Evolutionary conservation across 2,329 filamentous ascomycete species (phyloP).

Genomic region (Aspergillus unguis): DNA sequence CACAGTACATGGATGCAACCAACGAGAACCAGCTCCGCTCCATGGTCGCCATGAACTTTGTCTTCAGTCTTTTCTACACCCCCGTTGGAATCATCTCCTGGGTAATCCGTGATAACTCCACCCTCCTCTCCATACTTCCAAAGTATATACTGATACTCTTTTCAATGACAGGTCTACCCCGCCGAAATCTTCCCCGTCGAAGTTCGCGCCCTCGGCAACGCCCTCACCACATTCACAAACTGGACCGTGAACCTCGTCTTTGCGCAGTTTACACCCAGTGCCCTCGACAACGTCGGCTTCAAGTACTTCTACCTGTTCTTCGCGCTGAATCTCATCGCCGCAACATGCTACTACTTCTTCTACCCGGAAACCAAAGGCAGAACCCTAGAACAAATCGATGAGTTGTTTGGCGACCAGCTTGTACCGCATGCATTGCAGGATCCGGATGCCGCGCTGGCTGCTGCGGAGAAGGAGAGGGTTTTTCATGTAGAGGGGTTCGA

Average conservation of each 20-base stretch:
- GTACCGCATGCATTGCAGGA: constrained; percentile 8
- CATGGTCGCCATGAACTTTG: constrained; percentile 48
- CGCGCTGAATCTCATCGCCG: constrained; percentile 48
- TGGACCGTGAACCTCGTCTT: constrained; percentile 49
- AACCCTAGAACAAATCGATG: constrained; percentile 8
- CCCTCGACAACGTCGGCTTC: constrained; percentile 44
- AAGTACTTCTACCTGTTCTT: constrained; percentile 51
- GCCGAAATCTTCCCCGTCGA: constrained; percentile 47
- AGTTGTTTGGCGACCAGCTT: constrained; percentile 9
- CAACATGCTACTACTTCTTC: constrained; percentile 15
- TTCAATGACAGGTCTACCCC: constrained; percentile 34
- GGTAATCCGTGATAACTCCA: constrained; percentile 13
- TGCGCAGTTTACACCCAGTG: constrained; percentile 49
- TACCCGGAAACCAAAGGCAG: constrained; percentile 9
- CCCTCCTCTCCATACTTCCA: not conserved
- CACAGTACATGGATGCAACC: constrained; percentile 11
- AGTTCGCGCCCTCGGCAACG: constrained; percentile 43
- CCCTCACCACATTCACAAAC: constrained; percentile 45
- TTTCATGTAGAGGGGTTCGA: not conserved
- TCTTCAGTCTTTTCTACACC: constrained; percentile 47
- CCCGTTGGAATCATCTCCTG: constrained; percentile 46
- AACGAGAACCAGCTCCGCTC: constrained; percentile 41
- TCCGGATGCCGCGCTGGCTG: constrained; percentile 1
- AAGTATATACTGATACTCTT: too few relatives aligned
- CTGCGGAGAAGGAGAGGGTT: constrained; percentile 6